Evolutionary conservation across 352 stramenopile genomes (phyloP), one percentile per base, ranked within the genome.

Genomic region (Pelagophyceae sp.): DNA sequence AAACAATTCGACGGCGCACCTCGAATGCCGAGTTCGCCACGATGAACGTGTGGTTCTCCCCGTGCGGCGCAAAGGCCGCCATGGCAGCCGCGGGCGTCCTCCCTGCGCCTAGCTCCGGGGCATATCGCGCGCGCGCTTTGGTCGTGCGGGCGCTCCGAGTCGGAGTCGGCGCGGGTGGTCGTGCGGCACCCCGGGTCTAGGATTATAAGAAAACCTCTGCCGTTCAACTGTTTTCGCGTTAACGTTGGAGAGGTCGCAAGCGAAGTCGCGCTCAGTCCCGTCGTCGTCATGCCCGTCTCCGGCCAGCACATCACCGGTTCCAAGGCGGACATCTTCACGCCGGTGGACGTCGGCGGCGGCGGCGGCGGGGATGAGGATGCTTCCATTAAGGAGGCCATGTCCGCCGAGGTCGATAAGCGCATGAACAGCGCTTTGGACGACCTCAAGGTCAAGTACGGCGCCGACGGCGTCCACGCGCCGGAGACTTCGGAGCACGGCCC

Each of bases 321-420:
- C 35, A 74, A 74, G 67, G 67, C 67, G 23, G 5, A 6, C 2
- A 74, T 58, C 35, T 74, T 74, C 67, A 58, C 35, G 35, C 61
- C 61, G n/a, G 61, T 71, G 29, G 25, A 6, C 5, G 3, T 29
- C 33, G 3, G 3, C 29, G 61, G 61, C n/a, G 61, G 61, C 61
- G 61, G 15, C 61, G 61, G 15, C 15, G 25, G 1, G 3, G 61
- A 71, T 35, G 61, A 71, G 61, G 33, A 74, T 0, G 29, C 33
- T 33, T 58, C 35, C 25, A 77, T 83, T 37, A 83, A 89, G 78
- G 83, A 90, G 77, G 82, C 82, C 64, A 78, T 91, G 35, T 80
- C 79, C 45, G 81, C 90, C 50, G 87, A 89, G 80, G 85, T 92
- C 20, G 86, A 92, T 50, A 80, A 85, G 67, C 85, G 87, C n/a